Base-by-base conservation (phyloP, 1,284 basidiomycete species). In the Marasmius tenuissimus region DNA sequence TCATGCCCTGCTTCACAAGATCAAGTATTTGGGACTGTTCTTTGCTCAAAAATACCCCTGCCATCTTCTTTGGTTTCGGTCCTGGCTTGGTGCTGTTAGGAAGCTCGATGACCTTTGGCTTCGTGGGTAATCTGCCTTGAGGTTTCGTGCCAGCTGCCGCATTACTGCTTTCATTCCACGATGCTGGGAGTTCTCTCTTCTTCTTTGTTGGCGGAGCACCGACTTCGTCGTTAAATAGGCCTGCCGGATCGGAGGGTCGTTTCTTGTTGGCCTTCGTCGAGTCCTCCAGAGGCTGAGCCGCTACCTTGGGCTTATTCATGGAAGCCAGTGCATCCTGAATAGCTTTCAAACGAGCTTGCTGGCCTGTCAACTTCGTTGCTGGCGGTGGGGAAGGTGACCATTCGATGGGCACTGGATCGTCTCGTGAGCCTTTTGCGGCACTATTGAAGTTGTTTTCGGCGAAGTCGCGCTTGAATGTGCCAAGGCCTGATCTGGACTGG, bases 1-100 rank as follows among this genome's bases (percentile, higher is more conserved):
- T 97, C 59, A 89, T 77, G 2, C 86, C 87, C 14, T 85, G 77
- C 34, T 88, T 74, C 0, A 94, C 92, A 4, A 97, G 84, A 63
- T 85, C 81, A 62, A 97, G 76, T 50, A 98, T 93, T 65, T 91
- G 84, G 59, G 81, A 86, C 74, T 98, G 96, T 70, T 97, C 95
- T 61, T 84, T 76, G 71, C 93, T 96, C 61, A 98, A 79, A 68
- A 80, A 83, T 18, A 90, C 74, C 0, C 75, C 65, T 1, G 83
- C 76, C 7, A 81, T 67, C 62, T 81, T 84, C 12, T 71, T 51
- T 60, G 71, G 69, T n/a, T 64, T 38, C 45, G 62, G 58, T 64
- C 14, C 65, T 66, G 20, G 20, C 6, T 33, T 37, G 14, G 34
- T 51, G 65, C 61, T 20, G 66, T 65, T 14, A 67, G 55, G 10